Evolutionary conservation across 371 early-diverging fungal genomes (phyloP), one percentile per base, ranked within the genome.

Genomic region (Mucor circinelloides): DNA sequence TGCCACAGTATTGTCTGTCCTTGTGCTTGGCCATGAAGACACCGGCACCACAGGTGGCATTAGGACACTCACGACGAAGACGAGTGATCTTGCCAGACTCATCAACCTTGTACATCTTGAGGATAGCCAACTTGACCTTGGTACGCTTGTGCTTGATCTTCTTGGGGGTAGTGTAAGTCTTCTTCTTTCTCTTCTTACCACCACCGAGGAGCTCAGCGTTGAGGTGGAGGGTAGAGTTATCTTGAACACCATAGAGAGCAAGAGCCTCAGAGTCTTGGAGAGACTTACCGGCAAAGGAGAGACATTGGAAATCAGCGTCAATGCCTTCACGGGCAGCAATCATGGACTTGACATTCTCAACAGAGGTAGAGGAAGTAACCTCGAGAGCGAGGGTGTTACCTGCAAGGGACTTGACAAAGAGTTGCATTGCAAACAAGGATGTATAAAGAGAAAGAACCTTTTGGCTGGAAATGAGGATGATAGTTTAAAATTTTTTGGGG

Each of bases 101-200:
- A 73, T 95, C 96, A 68, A 97, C 95, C 92, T 95, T 91, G 93
- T 97, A 96, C 91, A 89, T 92, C 89, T 96, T 93, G 80, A 96
- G 89, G 74, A 97, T 90, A 52, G 97, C 92, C 81, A 96, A 83
- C 88, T 96, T 96, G 83, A 96, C 95, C 91, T 96, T 96, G 90
- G 91, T 94, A 81, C 91, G 87, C 93, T 95, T 95, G 91, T 97
- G 97, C 87, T 94, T 92, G 83, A 94, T 94, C 93, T 96, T 96
- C 94, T 97, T 96, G 85, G 97, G 97, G 73, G 97, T 97, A 75
- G 97, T 97, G 91, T 97, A 96, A 71, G 89, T 90, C 96, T 97
- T 95, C 94, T 96, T 96, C 91, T 95, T 97, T 71, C 93, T 87
- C 92, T 95, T 96, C 93, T 97, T 97, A 82, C 85, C 96, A 93